Evolutionary conservation across 495 filamentous ascomycete genomes (phyloP), one percentile per base, ranked within the genome.

Genomic region (Hypoxylon fuscum): DNA sequence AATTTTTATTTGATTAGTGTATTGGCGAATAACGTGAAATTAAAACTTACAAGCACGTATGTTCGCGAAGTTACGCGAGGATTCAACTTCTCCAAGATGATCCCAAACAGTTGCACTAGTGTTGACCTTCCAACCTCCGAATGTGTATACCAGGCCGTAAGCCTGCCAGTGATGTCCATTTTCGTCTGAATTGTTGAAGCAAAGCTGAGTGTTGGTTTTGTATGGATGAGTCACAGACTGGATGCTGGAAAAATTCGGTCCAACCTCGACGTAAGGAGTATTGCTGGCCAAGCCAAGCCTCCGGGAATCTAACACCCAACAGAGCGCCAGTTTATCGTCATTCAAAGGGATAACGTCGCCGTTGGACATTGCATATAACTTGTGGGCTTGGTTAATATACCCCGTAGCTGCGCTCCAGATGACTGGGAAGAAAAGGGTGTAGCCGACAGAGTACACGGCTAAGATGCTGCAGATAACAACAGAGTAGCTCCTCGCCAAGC

Each of bases 341-440:
- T 23, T 35, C n/a, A 56, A 25, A 2, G 29, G 29, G 18, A 56
- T 23, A 21, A 47, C 12, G 5, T 56, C 53, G 7, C 42, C 53
- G 6, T 35, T 27, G 11, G 41, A 27, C 42, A 56, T 46, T 17
- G 53, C 53, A 47, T 56, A 47, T 1, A 56, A 31, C 18, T 56
- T 56, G 38, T 56, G 53, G 25, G 53, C 44, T 47, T 46, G 37
- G 12, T 37, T 56, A 10, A 56, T 25, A 7, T 56, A 56, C 2
- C 42, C 53, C 15, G 53, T 40, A 9, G 53, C 53, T 2, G 53
- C 21, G 6, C 53, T 25, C 41, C 27, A 56, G 32, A 56, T n/a
- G 3, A 47, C 29, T 17, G 53, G 29, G 12, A 56, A 47, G 18
- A 47, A 18, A 10, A 56, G 21, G n/a, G 42, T 56, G 9, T 56